A percentile compares a stretch with the other conserved stretches of the same genome.
These are phyloP conservation scores for Gossypioides kirkii DNA, from an alignment of 345 rosid species.

Conservation along the genomic window DNA sequence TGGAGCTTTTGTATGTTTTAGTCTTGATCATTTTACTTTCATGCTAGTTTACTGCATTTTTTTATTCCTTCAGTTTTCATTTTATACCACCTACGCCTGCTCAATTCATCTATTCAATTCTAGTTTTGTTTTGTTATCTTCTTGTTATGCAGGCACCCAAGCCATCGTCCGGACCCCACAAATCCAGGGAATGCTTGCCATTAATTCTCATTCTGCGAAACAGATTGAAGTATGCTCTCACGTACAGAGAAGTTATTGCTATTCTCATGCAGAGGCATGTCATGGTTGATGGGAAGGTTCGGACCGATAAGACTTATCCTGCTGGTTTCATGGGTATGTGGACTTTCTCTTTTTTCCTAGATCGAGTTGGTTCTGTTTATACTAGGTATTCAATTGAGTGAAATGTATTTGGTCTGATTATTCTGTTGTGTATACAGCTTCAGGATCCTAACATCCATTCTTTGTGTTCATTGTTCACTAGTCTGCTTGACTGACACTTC, in stretches of 20 bases:
- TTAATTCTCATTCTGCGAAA: constrained; percentile 60
- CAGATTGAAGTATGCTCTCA: constrained; percentile 73
- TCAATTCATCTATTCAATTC: background rate
- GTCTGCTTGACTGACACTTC: background rate
- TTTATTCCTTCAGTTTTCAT: background rate
- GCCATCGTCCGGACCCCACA: constrained; percentile 89
- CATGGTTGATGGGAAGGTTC: constrained; percentile 73
- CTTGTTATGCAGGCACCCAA: constrained; percentile 62
- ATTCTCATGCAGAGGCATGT: constrained; percentile 79
- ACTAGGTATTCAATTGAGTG: background rate
- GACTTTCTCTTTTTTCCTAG: background rate
- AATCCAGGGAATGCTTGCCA: constrained; percentile 80
- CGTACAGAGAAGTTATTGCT: constrained; percentile 59
- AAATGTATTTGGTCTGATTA: background rate
- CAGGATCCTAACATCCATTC: background rate
- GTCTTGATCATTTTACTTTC: background rate
- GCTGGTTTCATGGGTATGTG: constrained; percentile 86
- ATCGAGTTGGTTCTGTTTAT: background rate
- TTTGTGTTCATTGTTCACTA: background rate
- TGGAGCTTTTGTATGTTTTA: constrained; percentile 63
- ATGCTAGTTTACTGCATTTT: background rate
- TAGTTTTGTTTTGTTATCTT: background rate
- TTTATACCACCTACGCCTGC: background rate
- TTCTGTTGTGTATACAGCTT: background rate
- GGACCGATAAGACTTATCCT: constrained; percentile 83